Conservation (phyloP, 1,284 basidiomycete genomes). For the Salmacisia buchloeana region DNA sequence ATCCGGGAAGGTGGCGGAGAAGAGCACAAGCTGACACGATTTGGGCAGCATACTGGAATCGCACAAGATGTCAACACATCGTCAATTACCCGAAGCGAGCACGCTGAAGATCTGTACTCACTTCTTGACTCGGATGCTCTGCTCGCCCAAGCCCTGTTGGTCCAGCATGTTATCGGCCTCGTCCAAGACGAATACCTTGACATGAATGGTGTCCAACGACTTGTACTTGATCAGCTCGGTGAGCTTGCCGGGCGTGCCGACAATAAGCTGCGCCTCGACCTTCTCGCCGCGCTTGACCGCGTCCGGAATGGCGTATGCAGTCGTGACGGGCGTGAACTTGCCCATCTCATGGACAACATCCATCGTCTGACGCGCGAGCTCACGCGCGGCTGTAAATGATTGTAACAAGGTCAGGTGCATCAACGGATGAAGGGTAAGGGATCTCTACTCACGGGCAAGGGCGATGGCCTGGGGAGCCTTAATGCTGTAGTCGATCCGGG, state of each 20-base stretch:
- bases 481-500: slow-evolving; percentile 77
- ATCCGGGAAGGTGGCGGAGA: slow-evolving; percentile 97
- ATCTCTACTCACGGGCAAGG: slow-evolving; percentile 31
- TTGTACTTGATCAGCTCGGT: slow-evolving; percentile 63
- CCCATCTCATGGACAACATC: slow-evolving; percentile 89
- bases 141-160: slow-evolving; percentile 81
- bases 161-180: slow-evolving; percentile 99
- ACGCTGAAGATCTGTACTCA: slow-evolving; percentile 14
- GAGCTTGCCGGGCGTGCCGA: slow-evolving; percentile 95
- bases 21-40: slow-evolving; percentile 80
- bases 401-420: neutral
- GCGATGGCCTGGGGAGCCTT: slow-evolving; percentile 67
- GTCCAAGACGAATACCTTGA: slow-evolving; percentile 93
- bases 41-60: slow-evolving; percentile 61
- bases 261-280: slow-evolving; percentile 81
- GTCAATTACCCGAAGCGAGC: neutral
- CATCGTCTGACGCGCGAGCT: slow-evolving; percentile 96
- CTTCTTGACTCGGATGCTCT: slow-evolving; percentile 85
- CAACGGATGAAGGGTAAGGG: neutral
- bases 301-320: slow-evolving; percentile 90
- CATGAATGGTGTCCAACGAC: slow-evolving; percentile 62
- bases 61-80: neutral
- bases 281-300: slow-evolving; percentile 62
- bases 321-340: slow-evolving; percentile 85
- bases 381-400: slow-evolving; percentile 73